Conservation (phyloP, 169 alveolate genomes). For the Eimeria zaria region DNA sequence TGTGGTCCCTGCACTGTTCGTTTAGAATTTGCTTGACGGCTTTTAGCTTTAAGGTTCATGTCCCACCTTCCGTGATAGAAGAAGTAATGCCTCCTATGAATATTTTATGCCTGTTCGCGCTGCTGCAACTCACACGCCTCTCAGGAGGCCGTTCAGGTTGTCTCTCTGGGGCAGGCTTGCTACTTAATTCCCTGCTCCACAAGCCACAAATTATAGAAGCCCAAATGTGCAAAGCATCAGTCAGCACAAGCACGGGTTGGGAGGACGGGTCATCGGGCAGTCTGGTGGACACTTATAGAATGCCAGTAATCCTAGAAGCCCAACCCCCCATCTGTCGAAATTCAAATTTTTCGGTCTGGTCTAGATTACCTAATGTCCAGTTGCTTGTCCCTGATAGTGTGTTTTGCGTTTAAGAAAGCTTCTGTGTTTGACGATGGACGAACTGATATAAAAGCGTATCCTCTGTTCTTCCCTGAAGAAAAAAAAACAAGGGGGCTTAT, state of each 20-base stretch:
- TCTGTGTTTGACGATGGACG: constrained; percentile 53
- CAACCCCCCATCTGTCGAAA: background rate
- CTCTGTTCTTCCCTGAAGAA: constrained; percentile 44
- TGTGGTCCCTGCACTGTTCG: background rate
- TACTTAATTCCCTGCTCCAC: constrained; percentile 47
- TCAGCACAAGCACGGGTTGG: background rate
- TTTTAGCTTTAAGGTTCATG: background rate
- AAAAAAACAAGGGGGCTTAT: background rate
- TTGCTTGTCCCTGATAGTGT: constrained; percentile 53
- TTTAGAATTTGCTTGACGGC: background rate
- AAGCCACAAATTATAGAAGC: background rate
- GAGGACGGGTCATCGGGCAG: background rate
- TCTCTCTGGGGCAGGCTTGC: constrained; percentile 75
- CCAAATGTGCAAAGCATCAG: background rate
- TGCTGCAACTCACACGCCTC: constrained; percentile 71
- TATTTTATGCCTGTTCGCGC: constrained; percentile 68
- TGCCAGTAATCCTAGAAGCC: background rate
- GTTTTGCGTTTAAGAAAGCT: constrained; percentile 42
- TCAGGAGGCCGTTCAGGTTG: constrained; percentile 66
- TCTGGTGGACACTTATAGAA: background rate
- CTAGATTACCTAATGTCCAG: constrained; percentile 24
- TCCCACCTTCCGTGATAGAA: constrained; percentile 67
- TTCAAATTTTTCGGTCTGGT: background rate
- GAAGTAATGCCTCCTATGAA: constrained; percentile 72
- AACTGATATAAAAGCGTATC: constrained; percentile 63